Evolutionary conservation across 2,329 filamentous ascomycete species (phyloP).

Genomic region (Exophiala lecanii-corni): DNA sequence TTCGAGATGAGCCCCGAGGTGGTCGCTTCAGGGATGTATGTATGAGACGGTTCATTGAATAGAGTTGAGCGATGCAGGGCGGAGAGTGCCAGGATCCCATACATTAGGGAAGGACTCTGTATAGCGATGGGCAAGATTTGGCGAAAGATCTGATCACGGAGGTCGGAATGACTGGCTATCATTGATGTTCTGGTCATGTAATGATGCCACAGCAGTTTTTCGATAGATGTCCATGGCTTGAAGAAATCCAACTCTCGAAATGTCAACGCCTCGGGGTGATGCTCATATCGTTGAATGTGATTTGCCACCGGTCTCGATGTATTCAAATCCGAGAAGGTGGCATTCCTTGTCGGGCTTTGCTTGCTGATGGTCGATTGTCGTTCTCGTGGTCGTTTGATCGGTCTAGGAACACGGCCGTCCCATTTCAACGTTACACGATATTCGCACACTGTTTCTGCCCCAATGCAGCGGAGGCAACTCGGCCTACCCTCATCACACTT

Average conservation of each 20-base stretch:
- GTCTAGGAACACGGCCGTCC: neutral
- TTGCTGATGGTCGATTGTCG: too few relatives aligned
- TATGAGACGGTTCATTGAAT: slow-evolving; percentile 34
- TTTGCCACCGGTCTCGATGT: neutral
- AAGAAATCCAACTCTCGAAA: neutral
- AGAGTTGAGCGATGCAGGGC: slow-evolving; percentile 38
- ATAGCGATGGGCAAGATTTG: slow-evolving; percentile 43
- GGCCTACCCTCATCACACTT: slow-evolving; percentile 2
- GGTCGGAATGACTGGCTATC: slow-evolving; percentile 31
- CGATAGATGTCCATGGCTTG: neutral
- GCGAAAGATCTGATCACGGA: slow-evolving; percentile 40
- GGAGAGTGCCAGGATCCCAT: slow-evolving; percentile 41
- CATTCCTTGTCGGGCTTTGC: neutral
- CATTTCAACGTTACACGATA: neutral
- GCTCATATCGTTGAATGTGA: neutral
- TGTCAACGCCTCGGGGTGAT: neutral
- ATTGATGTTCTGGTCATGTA: slow-evolving; percentile 1
- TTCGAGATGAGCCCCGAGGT: slow-evolving; percentile 37
- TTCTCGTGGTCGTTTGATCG: too few relatives aligned
- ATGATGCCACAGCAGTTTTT: neutral
- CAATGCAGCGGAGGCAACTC: neutral
- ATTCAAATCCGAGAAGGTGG: neutral
- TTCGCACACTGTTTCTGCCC: neutral
- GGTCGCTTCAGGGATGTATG: slow-evolving; percentile 34
- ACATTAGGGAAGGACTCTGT: slow-evolving; percentile 39